These are phyloP conservation scores for Sindora glabra DNA, from an alignment of 306 rosid genomes.

Conservation along the genomic window DNA sequence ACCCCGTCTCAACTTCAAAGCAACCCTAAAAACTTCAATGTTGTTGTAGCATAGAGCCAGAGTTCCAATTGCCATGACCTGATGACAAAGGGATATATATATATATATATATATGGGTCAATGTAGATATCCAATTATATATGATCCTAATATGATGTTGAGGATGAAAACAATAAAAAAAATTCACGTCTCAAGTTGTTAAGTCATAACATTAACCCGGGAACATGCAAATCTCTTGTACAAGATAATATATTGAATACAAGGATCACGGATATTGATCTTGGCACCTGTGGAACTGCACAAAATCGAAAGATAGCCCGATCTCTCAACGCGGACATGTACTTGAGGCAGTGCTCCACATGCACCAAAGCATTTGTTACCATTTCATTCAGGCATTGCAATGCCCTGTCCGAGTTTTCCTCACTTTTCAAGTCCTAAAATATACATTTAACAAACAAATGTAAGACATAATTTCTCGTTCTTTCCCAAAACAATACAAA, in stretches of 20 bases:
- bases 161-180: too few species aligned
- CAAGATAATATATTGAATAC: too few species aligned
- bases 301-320: constrained; percentile 47
- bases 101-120: too few species aligned
- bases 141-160: too few species aligned
- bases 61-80: constrained; percentile 64
- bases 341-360: constrained; percentile 40
- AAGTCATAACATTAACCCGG: too few species aligned
- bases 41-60: constrained; percentile 62
- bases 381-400: constrained; percentile 65
- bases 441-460: not conserved
- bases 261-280: too few species aligned
- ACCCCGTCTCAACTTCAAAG: constrained; percentile 65
- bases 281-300: constrained; percentile 56
- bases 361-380: constrained; percentile 52
- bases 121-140: too few species aligned
- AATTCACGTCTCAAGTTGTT: too few species aligned
- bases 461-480: too few species aligned
- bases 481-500: too few species aligned
- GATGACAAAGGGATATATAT: not conserved
- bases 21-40: constrained; percentile 49
- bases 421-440: constrained; percentile 50
- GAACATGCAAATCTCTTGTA: too few species aligned
- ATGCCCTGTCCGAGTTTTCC: constrained; percentile 51
- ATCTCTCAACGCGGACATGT: constrained; percentile 42